Evolutionary conservation across 352 stramenopile genomes (phyloP).

Genomic region (Phytopythium delawarense): DNA sequence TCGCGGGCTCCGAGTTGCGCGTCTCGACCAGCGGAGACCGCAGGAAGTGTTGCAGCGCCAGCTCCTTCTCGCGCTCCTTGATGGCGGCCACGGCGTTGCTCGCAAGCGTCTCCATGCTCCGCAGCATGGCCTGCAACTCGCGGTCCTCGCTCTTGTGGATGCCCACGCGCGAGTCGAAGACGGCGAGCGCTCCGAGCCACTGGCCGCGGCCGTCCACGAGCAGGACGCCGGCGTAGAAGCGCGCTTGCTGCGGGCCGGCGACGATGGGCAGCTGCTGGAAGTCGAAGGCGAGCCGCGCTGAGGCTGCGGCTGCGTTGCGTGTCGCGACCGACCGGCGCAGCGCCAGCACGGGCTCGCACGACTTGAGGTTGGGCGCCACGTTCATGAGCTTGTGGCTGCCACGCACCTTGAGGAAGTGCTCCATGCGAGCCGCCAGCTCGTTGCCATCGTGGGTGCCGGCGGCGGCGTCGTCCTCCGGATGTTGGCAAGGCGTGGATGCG

Average conservation of each 20-base stretch:
- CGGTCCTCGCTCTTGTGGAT: slow-evolving; percentile 19
- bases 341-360: slow-evolving; percentile 61
- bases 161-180: slow-evolving; percentile 52
- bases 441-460: neutral
- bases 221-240: slow-evolving; percentile 69
- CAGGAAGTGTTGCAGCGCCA: slow-evolving; percentile 53
- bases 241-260: slow-evolving; percentile 54
- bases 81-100: slow-evolving; percentile 30
- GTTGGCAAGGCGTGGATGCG: neutral
- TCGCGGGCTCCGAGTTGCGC: slow-evolving; percentile 37
- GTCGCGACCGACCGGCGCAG: slow-evolving; percentile 40
- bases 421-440: slow-evolving; percentile 3
- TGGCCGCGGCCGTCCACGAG: slow-evolving; percentile 38
- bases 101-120: slow-evolving; percentile 32
- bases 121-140: slow-evolving; percentile 26
- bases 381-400: slow-evolving; percentile 45
- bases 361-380: slow-evolving; percentile 51
- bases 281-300: slow-evolving; percentile 31
- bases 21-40: slow-evolving; percentile 38
- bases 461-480: slow-evolving; percentile 8
- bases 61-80: slow-evolving; percentile 37
- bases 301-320: slow-evolving; percentile 27
- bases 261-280: slow-evolving; percentile 66
- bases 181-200: slow-evolving; percentile 51
- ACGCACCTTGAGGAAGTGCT: slow-evolving; percentile 51